Base-by-base conservation (phyloP, 352 stramenopile species). In the Phytophthora ramorum region DNA sequence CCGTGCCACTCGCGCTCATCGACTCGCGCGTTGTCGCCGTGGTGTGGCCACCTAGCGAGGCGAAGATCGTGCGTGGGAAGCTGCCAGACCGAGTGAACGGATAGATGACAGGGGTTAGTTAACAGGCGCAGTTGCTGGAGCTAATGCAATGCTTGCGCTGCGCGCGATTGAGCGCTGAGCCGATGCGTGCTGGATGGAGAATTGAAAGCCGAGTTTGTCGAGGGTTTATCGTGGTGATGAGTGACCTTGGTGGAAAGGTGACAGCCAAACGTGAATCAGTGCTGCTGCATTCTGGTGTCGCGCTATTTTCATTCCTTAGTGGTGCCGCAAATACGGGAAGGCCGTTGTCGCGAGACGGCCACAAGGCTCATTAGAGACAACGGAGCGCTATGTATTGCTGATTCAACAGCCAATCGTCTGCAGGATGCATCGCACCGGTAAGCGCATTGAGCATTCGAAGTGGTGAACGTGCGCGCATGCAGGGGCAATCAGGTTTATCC, bases 1-100 rank as follows among this genome's bases (percentile, higher is more conserved):
- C 80, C 35, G 83, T 96, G 47, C 88, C 88, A 43, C 77, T 96
- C 26, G 88, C 88, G 43, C 80, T 96, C 41, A 91, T 96, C 60
- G 76, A 96, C 54, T 81, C 86, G 28, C 78, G 85, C 38, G 86
- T 96, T 10, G 46, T 91, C 34, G 88, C 83, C 16, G 78, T 96
- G n/a, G 62, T 96, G 26, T 96, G 88, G 88, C 88, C 88, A 22
- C 78, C 77, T 7, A 78, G 67, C 22, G 71, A 83, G 46, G 76
- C 91, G 66, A 89, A 91, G 67, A 56, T 90, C 48, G 73, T 92
- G 49, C 63, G 72, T 26, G 71, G 60, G 45, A 74, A 87, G 62
- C 58, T 91, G 43, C 80, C 83, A 5, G 68, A 84, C 26, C 81
- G 79, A 28, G 78, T 90, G 20, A 83, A 88, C 52, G 75, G 81